These are phyloP conservation scores for Lagenidium giganteum DNA, from an alignment of 352 stramenopile genomes.

Conservation along the genomic window DNA sequence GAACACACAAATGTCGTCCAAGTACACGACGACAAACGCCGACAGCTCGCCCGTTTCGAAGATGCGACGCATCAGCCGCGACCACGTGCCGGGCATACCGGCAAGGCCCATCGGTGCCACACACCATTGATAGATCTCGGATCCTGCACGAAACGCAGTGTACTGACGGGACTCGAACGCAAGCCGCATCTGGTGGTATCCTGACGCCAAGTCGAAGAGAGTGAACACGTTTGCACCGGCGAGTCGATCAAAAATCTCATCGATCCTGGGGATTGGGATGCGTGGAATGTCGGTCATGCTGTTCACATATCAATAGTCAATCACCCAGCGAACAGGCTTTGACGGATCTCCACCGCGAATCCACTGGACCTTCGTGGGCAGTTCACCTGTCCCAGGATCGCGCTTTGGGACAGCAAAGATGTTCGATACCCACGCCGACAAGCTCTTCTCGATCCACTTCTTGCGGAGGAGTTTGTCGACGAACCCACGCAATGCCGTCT, in stretches of 20 bases:
- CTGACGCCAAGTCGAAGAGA: constrained; percentile 4
- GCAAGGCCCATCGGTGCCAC: constrained; percentile 1
- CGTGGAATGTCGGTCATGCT: constrained; percentile 9
- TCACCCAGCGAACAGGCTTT: constrained; percentile 2
- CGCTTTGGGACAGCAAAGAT: constrained; percentile 20
- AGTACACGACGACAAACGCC: constrained; percentile 6
- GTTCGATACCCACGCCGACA: constrained; percentile 13
- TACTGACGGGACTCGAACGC: neutral
- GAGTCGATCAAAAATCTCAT: constrained; percentile 15
- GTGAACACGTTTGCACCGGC: constrained; percentile 4
- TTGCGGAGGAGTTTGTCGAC: constrained; percentile 8
- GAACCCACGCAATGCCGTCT: constrained; percentile 5
- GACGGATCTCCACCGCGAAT: constrained; percentile 1
- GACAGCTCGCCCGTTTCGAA: constrained; percentile 5
- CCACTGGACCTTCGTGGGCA: constrained; percentile 9
- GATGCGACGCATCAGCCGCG: constrained; percentile 5
- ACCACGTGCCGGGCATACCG: constrained; percentile 6
- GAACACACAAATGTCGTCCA: constrained; percentile 6
- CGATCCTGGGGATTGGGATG: constrained; percentile 16
- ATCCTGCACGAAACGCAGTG: constrained; percentile 1
- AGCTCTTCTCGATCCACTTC: constrained; percentile 15
- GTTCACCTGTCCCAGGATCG: constrained; percentile 6
- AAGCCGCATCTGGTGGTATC: constrained; percentile 13
- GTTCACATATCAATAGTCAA: constrained; percentile 12
- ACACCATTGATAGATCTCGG: constrained; percentile 4